Evolutionary conservation across 345 rosid genomes (phyloP).

Genomic region (Salix brachista): DNA sequence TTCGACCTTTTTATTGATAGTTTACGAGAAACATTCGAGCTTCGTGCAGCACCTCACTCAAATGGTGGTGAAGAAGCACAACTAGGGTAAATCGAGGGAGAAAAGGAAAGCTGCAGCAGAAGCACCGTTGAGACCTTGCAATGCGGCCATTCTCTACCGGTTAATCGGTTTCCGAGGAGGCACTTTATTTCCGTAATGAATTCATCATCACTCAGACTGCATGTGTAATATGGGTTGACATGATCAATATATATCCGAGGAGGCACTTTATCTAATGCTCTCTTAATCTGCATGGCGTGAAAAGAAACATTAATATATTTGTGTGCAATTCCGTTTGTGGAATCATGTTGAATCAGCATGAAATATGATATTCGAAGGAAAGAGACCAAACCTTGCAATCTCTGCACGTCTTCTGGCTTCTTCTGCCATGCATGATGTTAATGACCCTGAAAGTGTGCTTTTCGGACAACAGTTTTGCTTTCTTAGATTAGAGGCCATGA

Average conservation of each 20-base stretch:
- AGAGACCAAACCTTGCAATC: constrained; percentile 42
- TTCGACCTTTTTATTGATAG: too few relatives aligned
- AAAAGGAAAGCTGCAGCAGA: too few relatives aligned
- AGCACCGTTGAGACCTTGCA: too few relatives aligned
- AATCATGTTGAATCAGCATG: background rate
- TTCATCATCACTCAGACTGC: too few relatives aligned
- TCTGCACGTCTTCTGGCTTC: constrained; percentile 66
- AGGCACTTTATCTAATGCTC: constrained; percentile 20
- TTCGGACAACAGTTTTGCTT: constrained; percentile 35
- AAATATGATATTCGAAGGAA: background rate
- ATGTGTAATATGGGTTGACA: too few relatives aligned
- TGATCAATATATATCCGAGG: constrained; percentile 9
- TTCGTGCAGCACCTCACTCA: too few relatives aligned
- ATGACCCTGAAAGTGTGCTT: constrained; percentile 46
- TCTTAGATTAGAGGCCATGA: constrained; percentile 44
- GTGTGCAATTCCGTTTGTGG: background rate
- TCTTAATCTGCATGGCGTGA: constrained; percentile 35
- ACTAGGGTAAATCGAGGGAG: too few relatives aligned
- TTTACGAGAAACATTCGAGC: too few relatives aligned
- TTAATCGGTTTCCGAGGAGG: too few relatives aligned
- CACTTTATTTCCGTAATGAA: too few relatives aligned
- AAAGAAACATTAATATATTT: background rate
- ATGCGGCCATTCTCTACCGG: too few relatives aligned
- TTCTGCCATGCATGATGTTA: constrained; percentile 49
- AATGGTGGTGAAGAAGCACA: too few relatives aligned